phyloP scores from a whole-genome alignment of 306 rosid species.

The Clitoria ternatea region DNA sequence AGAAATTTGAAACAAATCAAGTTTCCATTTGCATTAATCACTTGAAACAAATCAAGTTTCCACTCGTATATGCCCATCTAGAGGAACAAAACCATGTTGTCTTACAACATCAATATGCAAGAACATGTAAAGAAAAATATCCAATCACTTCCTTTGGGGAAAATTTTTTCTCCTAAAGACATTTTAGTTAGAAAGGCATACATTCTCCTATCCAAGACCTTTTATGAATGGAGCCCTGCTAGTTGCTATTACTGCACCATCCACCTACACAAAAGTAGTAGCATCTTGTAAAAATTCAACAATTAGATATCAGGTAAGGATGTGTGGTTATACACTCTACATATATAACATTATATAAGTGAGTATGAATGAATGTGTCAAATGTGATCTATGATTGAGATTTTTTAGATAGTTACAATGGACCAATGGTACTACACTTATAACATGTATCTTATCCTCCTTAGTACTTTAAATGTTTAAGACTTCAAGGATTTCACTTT shows the following conservation, averaged over 20 bases:
- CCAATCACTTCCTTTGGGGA: too few species aligned
- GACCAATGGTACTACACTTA: too few species aligned
- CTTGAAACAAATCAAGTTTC: too few species aligned
- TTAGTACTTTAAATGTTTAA: not conserved
- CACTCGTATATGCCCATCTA: conserved; percentile 64
- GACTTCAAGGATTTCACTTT: not conserved
- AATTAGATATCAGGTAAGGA: not conserved
- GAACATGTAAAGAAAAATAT: too few species aligned
- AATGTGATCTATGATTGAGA: too few species aligned
- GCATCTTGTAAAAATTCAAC: not conserved
- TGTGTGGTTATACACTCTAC: too few species aligned
- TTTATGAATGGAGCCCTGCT: conserved; percentile 79
- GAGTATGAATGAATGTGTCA: too few species aligned
- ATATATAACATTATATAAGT: too few species aligned
- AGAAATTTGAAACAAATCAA: conserved; percentile 34
- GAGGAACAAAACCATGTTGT: conserved; percentile 68
- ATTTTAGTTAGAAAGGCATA: conserved; percentile 33
- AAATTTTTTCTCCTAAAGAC: too few species aligned
- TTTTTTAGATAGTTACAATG: too few species aligned
- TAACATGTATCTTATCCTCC: not conserved
- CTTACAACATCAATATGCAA: too few species aligned
- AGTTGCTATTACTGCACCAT: conserved; percentile 75
- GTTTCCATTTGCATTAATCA: conserved; percentile 59
- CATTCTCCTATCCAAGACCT: conserved; percentile 76
- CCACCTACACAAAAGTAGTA: conserved; percentile 46